These are phyloP conservation scores for Leccinum subrobustum DNA, from an alignment of 1,284 basidiomycete genomes.

Conservation along the genomic window DNA sequence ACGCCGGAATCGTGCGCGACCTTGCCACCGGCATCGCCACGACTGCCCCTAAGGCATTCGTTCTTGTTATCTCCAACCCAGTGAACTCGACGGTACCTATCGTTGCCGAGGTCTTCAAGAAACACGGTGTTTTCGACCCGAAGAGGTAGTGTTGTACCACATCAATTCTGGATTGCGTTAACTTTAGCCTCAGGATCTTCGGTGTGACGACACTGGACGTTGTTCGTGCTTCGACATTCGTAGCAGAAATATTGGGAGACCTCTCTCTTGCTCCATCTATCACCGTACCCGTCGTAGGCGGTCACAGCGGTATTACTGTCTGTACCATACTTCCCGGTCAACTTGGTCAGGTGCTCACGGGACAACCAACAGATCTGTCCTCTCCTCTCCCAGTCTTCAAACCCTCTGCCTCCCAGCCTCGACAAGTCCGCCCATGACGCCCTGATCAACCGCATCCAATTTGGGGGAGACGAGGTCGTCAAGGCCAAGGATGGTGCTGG, in stretches of 20 bases:
- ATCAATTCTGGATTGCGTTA: slow-evolving; percentile 4
- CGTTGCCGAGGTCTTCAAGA: slow-evolving; percentile 94
- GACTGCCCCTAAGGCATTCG: slow-evolving; percentile 85
- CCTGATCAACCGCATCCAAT: slow-evolving; percentile 90
- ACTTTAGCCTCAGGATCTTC: slow-evolving; percentile 63
- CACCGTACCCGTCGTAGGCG: slow-evolving; percentile 90
- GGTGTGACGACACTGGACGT: slow-evolving; percentile 99
- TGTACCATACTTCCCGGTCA: slow-evolving; percentile 21
- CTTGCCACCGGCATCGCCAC: slow-evolving; percentile 89
- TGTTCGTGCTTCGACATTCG: slow-evolving; percentile 94
- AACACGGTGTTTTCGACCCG: slow-evolving; percentile 87
- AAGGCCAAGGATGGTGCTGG: slow-evolving; percentile 90
- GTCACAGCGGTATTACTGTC: slow-evolving; percentile 92
- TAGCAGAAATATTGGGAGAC: slow-evolving; percentile 77
- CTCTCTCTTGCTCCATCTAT: slow-evolving; percentile 65
- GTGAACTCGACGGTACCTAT: slow-evolving; percentile 99
- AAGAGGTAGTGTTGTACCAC: slow-evolving; percentile 57
- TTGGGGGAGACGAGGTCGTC: slow-evolving; percentile 93
- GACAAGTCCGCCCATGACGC: slow-evolving; percentile 45
- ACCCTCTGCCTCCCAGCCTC: slow-evolving; percentile 49
- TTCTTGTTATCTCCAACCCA: slow-evolving; percentile 95
- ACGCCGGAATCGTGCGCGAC: slow-evolving; percentile 95
- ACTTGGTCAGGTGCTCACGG: slow-evolving; percentile 1
- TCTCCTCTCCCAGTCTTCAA: slow-evolving; percentile 88
- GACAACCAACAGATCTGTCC: slow-evolving; percentile 77